phyloP scores from a whole-genome alignment of 805 yeast species.

The Starmera quercuum region DNA sequence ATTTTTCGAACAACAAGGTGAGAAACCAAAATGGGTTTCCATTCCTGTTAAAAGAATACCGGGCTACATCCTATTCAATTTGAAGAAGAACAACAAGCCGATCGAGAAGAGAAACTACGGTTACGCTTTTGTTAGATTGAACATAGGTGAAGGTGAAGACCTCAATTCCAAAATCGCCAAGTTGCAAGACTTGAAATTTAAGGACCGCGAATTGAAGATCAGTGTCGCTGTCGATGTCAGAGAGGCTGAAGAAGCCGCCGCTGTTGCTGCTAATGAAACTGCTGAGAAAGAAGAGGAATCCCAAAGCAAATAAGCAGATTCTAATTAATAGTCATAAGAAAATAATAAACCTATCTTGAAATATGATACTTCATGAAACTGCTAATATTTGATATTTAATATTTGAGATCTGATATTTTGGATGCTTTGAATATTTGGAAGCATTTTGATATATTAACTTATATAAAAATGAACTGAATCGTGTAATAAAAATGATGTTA shows the following conservation, averaged over 20 bases:
- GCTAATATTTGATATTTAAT: no score
- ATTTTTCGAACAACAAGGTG: constrained; percentile 37
- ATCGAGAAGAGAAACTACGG: constrained; percentile 48
- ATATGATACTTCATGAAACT: no score
- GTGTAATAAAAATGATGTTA: no score
- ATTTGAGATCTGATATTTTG: no score
- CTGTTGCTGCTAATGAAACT: neutral
- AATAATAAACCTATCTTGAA: no score
- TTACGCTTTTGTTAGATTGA: constrained; percentile 53
- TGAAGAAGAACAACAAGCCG: constrained; percentile 36
- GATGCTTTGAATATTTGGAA: no score
- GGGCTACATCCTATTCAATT: constrained; percentile 31
- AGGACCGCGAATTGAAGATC: constrained; percentile 59
- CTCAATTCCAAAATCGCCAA: constrained; percentile 61
- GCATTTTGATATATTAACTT: no score
- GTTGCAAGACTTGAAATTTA: constrained; percentile 57
- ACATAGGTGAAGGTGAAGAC: constrained; percentile 24
- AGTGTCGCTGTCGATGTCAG: constrained; percentile 66
- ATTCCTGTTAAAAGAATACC: constrained; percentile 49
- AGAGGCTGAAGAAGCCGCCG: constrained; percentile 12
- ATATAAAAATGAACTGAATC: no score
- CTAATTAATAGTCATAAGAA: no score
- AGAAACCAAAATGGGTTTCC: constrained; percentile 48
- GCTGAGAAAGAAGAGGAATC: no score
- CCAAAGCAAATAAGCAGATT: no score